Evolutionary conservation across 1,284 basidiomycete species (phyloP), one percentile per base, ranked within the genome.

Genomic region (Coniferiporia sulphurascens): DNA sequence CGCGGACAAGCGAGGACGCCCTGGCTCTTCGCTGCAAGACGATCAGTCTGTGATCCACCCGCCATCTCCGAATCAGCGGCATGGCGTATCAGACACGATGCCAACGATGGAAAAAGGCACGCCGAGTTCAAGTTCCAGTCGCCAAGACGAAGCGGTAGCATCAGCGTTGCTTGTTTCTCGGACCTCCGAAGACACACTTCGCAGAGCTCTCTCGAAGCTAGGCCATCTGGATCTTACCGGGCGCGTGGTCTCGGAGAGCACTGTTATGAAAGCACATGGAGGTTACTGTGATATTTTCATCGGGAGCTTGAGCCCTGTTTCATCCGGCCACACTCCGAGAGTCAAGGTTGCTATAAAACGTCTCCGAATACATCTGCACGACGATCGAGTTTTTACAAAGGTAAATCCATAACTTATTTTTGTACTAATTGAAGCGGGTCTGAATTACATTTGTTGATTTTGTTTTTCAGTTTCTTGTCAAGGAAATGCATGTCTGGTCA

Each of bases 401-500:
- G 60, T 61, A 50, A 8, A 49, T 35, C 43, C 1, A 45, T 27
- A 27, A 27, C 27, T 27, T 27, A 27, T 27, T 27, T 2, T 27
- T 27, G 5, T 27, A 27, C 3, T 27, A 27, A 3, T 2, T 27
- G 27, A 5, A 27, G 27, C 27, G 27, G 5, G 5, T 27, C 27
- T 5, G 27, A 27, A 27, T 27, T 27, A 27, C 27, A 27, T 27
- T 27, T 27, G 5, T 27, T 27, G 27, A 27, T 27, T 13, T 22
- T 59, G 12, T 38, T 56, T 56, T 52, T 7, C 19, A 61, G 60
- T 17, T 50, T 27, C 36, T 61, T 17, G 27, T 7, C 3, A 48
- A 51, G 9, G 60, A 61, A 38, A 15, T 61, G 4, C 17, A 44
- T 38, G n/a, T 61, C 4, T 61, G 60, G 60, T 46, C 60, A n/a